phyloP scores from a whole-genome alignment of 257 asterid genomes.

The Nicotiana benthamiana region DNA sequence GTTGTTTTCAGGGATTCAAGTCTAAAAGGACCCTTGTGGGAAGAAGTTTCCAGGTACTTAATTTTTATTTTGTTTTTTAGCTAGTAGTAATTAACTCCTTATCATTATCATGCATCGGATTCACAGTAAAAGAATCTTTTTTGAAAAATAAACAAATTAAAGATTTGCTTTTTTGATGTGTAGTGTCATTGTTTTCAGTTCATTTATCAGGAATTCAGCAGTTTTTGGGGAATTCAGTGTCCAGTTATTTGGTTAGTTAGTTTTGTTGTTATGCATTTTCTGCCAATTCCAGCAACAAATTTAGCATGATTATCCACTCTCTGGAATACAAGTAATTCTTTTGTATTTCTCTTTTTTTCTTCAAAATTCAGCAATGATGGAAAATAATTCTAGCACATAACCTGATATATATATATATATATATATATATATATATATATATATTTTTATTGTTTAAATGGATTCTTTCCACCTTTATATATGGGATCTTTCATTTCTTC shows the following conservation, averaged over 20 bases:
- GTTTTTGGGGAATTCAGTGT: constrained; percentile 36
- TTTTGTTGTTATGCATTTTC: constrained; percentile 38
- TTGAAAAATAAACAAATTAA: background rate
- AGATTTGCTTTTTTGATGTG: background rate
- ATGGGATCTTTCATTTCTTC: background rate
- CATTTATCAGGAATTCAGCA: constrained; percentile 41
- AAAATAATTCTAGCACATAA: background rate
- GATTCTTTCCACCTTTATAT: background rate
- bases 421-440: too few relatives aligned
- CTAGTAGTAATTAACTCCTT: background rate
- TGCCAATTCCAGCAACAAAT: constrained; percentile 28
- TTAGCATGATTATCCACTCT: background rate
- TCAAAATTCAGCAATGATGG: background rate
- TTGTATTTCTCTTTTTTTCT: background rate
- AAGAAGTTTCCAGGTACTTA: constrained; percentile 62
- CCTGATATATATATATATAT: too few relatives aligned
- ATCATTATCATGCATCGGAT: background rate
- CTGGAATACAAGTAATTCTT: background rate
- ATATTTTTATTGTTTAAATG: too few relatives aligned
- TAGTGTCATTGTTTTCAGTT: constrained; percentile 21
- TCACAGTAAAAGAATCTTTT: background rate
- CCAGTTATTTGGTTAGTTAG: constrained; percentile 33
- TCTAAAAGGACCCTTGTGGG: constrained; percentile 93
- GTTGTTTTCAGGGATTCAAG: constrained; percentile 62
- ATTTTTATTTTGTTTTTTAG: background rate